Percentiles rank a stretch among this genome's conserved stretches.
Conservation (phyloP, 805 yeast species). For the Saturnispora sekii region DNA sequence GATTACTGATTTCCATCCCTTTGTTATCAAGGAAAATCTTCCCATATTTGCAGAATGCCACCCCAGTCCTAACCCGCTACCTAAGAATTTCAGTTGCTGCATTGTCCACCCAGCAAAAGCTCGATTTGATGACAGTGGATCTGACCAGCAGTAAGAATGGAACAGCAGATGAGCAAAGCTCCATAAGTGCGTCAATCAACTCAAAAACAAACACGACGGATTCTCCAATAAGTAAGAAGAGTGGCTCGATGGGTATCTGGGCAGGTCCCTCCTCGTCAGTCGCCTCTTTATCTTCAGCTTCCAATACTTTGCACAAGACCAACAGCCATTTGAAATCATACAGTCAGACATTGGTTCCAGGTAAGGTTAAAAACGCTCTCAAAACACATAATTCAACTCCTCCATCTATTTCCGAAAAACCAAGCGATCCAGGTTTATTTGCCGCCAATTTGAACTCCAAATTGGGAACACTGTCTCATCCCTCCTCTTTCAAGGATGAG, state of each 20-base stretch:
- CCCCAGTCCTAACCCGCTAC: constrained; percentile 13
- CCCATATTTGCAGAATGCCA: constrained; percentile 14
- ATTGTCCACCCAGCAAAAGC: constrained; percentile 9
- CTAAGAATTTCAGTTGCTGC: constrained; percentile 12
- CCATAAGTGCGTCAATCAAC: neutral
- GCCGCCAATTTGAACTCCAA: constrained; percentile 8
- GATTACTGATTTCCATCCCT: constrained; percentile 18
- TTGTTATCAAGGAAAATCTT: constrained; percentile 13
- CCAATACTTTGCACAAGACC: neutral
- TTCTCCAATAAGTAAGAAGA: too few species aligned
- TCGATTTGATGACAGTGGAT: neutral
- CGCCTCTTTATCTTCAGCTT: neutral
- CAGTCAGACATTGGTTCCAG: constrained; percentile 1
- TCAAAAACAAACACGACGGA: neutral
- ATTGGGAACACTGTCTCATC: constrained; percentile 6
- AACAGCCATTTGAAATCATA: neutral
- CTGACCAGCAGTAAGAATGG: neutral
- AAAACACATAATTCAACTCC: constrained; percentile 4
- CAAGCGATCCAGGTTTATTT: constrained; percentile 5
- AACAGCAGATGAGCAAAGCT: neutral
- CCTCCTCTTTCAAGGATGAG: constrained; percentile 3
- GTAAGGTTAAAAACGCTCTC: constrained; percentile 1
- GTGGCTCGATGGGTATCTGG: constrained; percentile 4
- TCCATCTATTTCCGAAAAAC: constrained; percentile 9
- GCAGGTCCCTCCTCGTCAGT: constrained; percentile 6